Conservation (phyloP, 495 filamentous ascomycete species). For the Penicillium crystallinum region DNA sequence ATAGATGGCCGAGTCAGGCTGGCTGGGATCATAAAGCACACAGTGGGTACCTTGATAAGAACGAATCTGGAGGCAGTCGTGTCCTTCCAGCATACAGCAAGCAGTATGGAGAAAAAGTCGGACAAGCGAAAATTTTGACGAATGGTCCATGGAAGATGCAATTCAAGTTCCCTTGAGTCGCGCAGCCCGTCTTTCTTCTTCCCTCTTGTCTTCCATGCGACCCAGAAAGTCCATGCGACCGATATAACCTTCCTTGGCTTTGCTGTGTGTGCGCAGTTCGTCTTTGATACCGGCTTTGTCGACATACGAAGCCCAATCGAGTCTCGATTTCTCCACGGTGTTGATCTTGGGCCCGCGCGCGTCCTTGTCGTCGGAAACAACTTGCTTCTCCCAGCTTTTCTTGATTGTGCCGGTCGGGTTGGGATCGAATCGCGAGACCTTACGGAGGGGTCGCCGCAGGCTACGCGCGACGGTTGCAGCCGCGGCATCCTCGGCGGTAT, state of each 20-base stretch:
- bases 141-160: not conserved
- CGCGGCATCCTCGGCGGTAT: slow-evolving; percentile 26
- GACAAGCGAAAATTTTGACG: no score
- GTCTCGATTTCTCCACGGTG: slow-evolving; percentile 87
- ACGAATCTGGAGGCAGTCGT: no score
- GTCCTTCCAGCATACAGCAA: no score
- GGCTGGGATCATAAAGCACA: no score
- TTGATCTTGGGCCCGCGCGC: slow-evolving; percentile 79
- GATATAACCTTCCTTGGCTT: slow-evolving; percentile 75
- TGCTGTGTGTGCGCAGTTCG: slow-evolving; percentile 79
- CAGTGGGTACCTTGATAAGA: no score
- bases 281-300: slow-evolving; percentile 89
- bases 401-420: slow-evolving; percentile 46
- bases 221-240: slow-evolving; percentile 86
- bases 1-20: no score
- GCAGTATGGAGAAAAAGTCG: no score
- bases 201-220: slow-evolving; percentile 68
- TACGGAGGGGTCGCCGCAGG: slow-evolving; percentile 62
- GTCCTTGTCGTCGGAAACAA: slow-evolving; percentile 24
- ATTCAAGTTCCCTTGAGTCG: slow-evolving; percentile 51
- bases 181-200: slow-evolving; percentile 65
- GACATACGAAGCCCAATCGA: slow-evolving; percentile 94
- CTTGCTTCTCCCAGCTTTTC: slow-evolving; percentile 46
- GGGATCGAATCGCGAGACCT: slow-evolving; percentile 80
- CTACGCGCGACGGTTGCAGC: slow-evolving; percentile 18